Conservation (phyloP, 805 yeast species). For the Metschnikowia dekortorum region DNA sequence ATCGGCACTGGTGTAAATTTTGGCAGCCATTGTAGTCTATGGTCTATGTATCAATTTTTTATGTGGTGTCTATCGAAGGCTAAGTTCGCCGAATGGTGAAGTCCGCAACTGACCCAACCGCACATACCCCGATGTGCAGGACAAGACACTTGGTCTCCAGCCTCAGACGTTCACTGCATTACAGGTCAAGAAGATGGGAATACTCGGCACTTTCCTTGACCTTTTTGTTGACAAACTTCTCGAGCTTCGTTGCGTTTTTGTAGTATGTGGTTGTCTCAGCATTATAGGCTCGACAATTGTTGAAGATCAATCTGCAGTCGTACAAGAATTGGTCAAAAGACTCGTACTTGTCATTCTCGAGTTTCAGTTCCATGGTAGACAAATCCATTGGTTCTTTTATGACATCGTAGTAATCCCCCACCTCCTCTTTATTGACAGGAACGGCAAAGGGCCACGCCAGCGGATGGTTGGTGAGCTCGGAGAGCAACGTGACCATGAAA, state of each 20-base stretch:
- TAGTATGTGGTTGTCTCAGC: conserved; percentile 92
- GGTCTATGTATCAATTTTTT: not conserved
- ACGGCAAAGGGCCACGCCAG: conserved; percentile 97
- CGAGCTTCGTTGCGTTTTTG: conserved; percentile 91
- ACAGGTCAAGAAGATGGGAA: conserved; percentile 63
- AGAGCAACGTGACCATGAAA: conserved; percentile 80
- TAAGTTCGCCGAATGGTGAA: conserved; percentile 1
- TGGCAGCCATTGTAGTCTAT: conserved; percentile 9
- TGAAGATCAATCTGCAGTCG: conserved; percentile 81
- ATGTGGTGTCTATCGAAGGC: not conserved
- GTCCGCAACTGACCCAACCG: conserved; percentile 1
- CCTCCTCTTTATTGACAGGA: conserved; percentile 91
- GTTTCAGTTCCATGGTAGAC: conserved; percentile 88
- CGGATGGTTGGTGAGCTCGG: conserved; percentile 90
- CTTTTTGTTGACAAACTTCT: conserved; percentile 78
- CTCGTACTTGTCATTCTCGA: conserved; percentile 88
- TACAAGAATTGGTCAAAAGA: conserved; percentile 87
- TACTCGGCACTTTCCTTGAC: conserved; percentile 91
- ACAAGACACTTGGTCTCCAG: not conserved
- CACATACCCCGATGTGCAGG: not conserved
- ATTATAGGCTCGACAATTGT: conserved; percentile 89
- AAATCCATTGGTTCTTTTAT: conserved; percentile 98
- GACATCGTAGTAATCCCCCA: conserved; percentile 92
- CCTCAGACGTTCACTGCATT: not conserved
- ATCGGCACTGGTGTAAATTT: conserved; percentile 46